Conservation (phyloP, 2,329 filamentous ascomycete genomes). For the Pseudogymnoascus sp. region DNA sequence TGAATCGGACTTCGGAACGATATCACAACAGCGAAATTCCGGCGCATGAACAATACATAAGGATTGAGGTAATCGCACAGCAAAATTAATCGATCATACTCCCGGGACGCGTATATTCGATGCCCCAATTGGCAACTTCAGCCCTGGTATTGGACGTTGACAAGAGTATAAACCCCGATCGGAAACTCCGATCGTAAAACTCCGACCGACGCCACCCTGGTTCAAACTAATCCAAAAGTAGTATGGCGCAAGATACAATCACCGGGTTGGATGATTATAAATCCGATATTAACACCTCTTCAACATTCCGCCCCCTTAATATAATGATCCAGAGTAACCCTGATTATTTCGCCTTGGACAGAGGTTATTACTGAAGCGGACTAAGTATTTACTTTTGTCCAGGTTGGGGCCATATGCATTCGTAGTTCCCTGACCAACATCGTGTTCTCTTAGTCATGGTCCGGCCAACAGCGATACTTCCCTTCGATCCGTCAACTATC, state of each 20-base stretch:
- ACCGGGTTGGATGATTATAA: not conserved
- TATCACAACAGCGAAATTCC: not conserved
- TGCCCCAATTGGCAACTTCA: not conserved
- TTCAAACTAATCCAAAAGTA: not conserved
- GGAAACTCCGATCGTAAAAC: not conserved
- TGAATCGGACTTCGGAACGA: not conserved
- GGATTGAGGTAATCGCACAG: not conserved
- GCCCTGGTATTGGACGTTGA: not conserved
- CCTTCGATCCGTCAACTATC: not conserved
- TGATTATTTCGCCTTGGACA: not conserved
- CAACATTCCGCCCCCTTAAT: not conserved
- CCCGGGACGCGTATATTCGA: not conserved
- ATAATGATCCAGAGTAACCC: not conserved
- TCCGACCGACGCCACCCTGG: not conserved
- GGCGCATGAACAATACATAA: not conserved
- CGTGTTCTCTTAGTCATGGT: not conserved
- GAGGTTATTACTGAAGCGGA: not conserved
- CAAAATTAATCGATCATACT: not conserved
- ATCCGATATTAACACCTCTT: not conserved
- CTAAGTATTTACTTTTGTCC: not conserved
- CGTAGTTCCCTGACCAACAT: not conserved
- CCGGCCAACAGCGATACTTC: not conserved
- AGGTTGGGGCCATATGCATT: not conserved
- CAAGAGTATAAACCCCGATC: not conserved
- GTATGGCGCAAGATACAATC: not conserved